These are phyloP conservation scores for apple (Malus domestica) DNA, from an alignment of 306 rosid species.

Conservation along the genomic window ASM211411v1 NC_041803.1:6672501-6673000, in stretches of 20 bases:
- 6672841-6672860: not conserved
- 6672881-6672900: not conserved
- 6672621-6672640: conserved; percentile 39
- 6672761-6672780: conserved; percentile 40
- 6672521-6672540: not conserved
- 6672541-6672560: not conserved
- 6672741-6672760: conserved; percentile 44
- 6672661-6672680: conserved; percentile 44
- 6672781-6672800: conserved; percentile 71
- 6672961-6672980: not conserved
- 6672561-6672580: not conserved
- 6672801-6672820: conserved; percentile 38
- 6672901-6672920: not conserved
- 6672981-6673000: no score
- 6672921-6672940: not conserved
- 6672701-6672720: conserved; percentile 70
- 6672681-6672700: conserved; percentile 62
- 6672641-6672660: conserved; percentile 40
- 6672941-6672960: not conserved
- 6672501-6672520: not conserved
- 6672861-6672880: not conserved
- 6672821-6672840: conserved; percentile 50
- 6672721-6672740: conserved; percentile 58
- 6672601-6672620: conserved; percentile 60
- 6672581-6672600: conserved; percentile 63